phyloP scores from a whole-genome alignment of 768 basidiomycete genomes.

The Omphalotus guepiniiformis region DNA sequence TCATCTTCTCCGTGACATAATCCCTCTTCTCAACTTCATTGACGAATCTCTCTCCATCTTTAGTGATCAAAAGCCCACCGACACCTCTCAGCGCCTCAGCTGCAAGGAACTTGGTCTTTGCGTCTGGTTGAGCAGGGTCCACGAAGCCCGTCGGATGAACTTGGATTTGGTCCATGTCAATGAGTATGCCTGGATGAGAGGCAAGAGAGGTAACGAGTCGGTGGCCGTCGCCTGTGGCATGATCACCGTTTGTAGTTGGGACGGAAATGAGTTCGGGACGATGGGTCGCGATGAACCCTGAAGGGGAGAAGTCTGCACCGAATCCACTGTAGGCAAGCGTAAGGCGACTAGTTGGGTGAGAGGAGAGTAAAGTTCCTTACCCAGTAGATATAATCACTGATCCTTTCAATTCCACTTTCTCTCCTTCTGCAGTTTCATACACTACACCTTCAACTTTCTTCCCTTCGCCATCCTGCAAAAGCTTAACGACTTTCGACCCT shows the following conservation, averaged over 20 bases:
- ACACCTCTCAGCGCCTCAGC: conserved; percentile 81
- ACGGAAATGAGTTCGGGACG: conserved; percentile 21
- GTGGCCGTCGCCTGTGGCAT: conserved; percentile 23
- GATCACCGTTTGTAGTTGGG: conserved; percentile 24
- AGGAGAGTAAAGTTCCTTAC: conserved; percentile 9
- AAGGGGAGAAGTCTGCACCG: conserved; percentile 20
- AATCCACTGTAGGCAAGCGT: conserved; percentile 15
- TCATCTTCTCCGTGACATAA: conserved; percentile 20
- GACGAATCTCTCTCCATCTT: conserved; percentile 65
- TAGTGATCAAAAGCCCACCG: conserved; percentile 70
- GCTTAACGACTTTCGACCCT: conserved; percentile 17
- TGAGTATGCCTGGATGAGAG: conserved; percentile 9
- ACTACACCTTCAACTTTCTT: conserved; percentile 19
- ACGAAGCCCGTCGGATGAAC: conserved; percentile 69
- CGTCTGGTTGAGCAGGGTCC: conserved; percentile 67
- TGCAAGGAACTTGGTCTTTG: conserved; percentile 76
- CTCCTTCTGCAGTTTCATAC: conserved; percentile 15
- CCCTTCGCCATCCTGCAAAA: conserved; percentile 13
- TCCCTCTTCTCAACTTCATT: conserved; percentile 67
- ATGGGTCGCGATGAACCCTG: conserved; percentile 17
- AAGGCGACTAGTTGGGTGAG: background rate
- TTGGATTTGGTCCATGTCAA: conserved; percentile 23
- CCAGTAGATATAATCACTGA: conserved; percentile 20
- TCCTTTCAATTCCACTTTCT: conserved; percentile 8
- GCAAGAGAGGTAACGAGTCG: conserved; percentile 16